Evolutionary conservation across 2,329 filamentous ascomycete genomes (phyloP), one percentile per base, ranked within the genome.

Genomic region (Trichoderma simmonsii): DNA sequence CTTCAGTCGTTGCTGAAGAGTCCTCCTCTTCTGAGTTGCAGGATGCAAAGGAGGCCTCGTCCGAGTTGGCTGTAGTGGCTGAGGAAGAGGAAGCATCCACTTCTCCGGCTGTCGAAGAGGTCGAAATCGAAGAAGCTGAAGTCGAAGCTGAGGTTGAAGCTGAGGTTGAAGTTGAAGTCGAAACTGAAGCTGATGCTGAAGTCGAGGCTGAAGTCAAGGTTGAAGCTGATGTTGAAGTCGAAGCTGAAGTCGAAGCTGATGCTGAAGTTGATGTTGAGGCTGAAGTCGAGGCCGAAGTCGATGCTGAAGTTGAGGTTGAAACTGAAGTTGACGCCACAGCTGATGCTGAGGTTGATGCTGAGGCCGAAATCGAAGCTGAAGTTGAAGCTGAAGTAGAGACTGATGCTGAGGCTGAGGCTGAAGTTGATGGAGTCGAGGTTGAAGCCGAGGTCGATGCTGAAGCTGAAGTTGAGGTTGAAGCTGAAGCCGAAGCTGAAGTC

Each of bases 1-100:
- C 71, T n/a, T 72, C 71, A 2, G 39, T 72, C 48, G 24, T 65
- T 30, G 48, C 28, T 18, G 71, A 64, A n/a, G 63, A 69, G 1
- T 48, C 43, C n/a, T 26, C 24, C 7, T 66, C 71, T 21, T 63
- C 24, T 14, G 60, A 72, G n/a, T 7, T 12, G 14, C 57, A 62
- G 26, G 24, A 65, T 28, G 51, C 24, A 54, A 64, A 63, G 48
- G 66, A 61, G 36, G 9, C 65, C n/a, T 54, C 60, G 3, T 56
- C 28, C 15, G 65, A 70, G 71, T 60, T 51, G 34, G 51, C 43
- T 28, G n/a, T 54, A 21, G 21, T 43, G 57, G 28, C 15, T 4
- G 57, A 54, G 28, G 56, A 60, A 9, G 64, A 59, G 34, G 34
- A 24, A 34, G 56, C 24, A 21, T 18, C 43, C 11, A 21, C 57